Percentiles rank a stretch among this genome's conserved stretches.
Evolutionary conservation across 192 early-diverging fungal species (phyloP).

Genomic region (Backusella tuberculispora): DNA sequence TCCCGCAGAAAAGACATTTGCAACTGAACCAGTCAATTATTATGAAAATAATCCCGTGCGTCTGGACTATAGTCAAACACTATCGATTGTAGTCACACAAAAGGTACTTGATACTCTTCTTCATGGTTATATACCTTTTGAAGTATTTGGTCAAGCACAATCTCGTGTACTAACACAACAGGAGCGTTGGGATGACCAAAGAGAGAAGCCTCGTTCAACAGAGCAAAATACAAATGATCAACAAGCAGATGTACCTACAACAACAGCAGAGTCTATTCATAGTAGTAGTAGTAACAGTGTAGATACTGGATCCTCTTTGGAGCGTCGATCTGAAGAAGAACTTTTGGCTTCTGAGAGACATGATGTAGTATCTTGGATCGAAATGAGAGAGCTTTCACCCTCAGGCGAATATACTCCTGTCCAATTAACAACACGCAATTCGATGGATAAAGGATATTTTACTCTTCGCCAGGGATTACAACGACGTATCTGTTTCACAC

Average conservation of each 20-base stretch:
- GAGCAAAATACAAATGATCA: not conserved
- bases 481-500: constrained; percentile 63
- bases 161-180: constrained; percentile 42
- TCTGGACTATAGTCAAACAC: constrained; percentile 56
- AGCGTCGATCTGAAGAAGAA: constrained; percentile 57
- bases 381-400: constrained; percentile 65
- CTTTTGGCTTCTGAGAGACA: constrained; percentile 68
- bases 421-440: constrained; percentile 48
- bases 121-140: constrained; percentile 45
- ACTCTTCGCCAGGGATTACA: constrained; percentile 77
- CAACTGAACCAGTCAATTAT: constrained; percentile 59
- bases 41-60: constrained; percentile 55
- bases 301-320: not conserved
- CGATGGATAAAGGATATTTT: constrained; percentile 60
- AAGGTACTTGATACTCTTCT: constrained; percentile 29
- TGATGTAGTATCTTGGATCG: constrained; percentile 68
- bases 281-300: constrained; percentile 1
- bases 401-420: constrained; percentile 71
- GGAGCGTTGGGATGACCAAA: constrained; percentile 59
- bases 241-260: not conserved
- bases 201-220: constrained; percentile 34
- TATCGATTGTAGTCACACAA: constrained; percentile 44
- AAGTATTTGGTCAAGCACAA: constrained; percentile 57
- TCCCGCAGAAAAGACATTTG: constrained; percentile 53
- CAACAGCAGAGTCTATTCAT: not conserved